Conservation (phyloP, 148 eudicot genomes). For the Dianthus caryophyllus region DNA sequence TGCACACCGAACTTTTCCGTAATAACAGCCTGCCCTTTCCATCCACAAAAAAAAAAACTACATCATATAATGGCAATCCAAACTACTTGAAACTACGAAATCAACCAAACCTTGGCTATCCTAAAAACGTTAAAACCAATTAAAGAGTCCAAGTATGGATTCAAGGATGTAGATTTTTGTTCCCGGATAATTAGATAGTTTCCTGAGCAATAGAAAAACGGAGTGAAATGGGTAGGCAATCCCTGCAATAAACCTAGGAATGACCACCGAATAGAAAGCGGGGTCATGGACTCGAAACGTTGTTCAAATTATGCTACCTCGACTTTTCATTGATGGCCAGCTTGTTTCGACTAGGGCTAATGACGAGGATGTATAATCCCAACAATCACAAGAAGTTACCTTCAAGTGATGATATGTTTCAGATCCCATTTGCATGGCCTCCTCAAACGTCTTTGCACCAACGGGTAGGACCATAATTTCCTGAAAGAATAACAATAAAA, state of each 20-base stretch:
- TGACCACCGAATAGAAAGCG: background rate
- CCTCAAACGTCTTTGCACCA: slow-evolving; percentile 81
- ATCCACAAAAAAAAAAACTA: slow-evolving; percentile 25
- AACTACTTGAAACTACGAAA: background rate
- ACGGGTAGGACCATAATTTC: slow-evolving; percentile 83
- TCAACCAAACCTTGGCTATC: background rate
- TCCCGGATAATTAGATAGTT: background rate
- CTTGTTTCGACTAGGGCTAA: background rate
- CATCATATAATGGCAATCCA: slow-evolving; percentile 17
- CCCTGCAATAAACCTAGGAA: background rate
- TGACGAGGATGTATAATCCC: background rate
- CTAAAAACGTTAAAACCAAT: background rate
- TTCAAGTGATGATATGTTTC: slow-evolving; percentile 88
- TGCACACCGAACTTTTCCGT: slow-evolving; percentile 69
- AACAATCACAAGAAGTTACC: slow-evolving; percentile 34
- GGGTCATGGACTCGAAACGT: background rate
- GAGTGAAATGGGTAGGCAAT: background rate
- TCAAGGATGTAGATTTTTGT: background rate
- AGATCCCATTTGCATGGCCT: slow-evolving; percentile 87
- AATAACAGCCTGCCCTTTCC: slow-evolving; percentile 80
- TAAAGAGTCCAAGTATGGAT: background rate
- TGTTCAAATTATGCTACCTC: background rate
- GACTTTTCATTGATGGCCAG: background rate
- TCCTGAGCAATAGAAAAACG: background rate
- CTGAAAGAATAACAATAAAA: slow-evolving; percentile 29